Evolutionary conservation across 2,329 filamentous ascomycete species (phyloP).

Genomic region (Nectriaceae sp.): DNA sequence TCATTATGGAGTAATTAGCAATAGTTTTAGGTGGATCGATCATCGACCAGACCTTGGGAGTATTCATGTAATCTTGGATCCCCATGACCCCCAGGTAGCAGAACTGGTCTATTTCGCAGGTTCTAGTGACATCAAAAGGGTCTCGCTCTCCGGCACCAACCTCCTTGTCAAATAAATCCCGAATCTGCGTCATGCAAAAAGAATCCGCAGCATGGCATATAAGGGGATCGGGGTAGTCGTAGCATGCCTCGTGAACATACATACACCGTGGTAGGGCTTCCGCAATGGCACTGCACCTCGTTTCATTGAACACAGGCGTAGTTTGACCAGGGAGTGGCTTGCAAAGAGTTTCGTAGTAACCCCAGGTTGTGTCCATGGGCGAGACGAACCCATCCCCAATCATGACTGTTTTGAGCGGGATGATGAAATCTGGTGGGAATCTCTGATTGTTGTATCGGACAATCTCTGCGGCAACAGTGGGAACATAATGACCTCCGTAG

Average conservation of each 20-base stretch:
- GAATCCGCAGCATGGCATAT: slow-evolving; percentile 15
- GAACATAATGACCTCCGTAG: slow-evolving; percentile 25
- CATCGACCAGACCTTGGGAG: background rate
- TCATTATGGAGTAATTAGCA: slow-evolving; percentile 5
- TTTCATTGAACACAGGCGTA: slow-evolving; percentile 8
- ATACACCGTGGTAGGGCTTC: slow-evolving; percentile 21
- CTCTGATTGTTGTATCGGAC: slow-evolving; percentile 15
- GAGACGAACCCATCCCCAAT: slow-evolving; percentile 24
- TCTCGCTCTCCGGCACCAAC: slow-evolving; percentile 3
- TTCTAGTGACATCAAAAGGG: slow-evolving; percentile 8
- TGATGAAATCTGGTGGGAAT: background rate
- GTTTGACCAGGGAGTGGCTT: background rate
- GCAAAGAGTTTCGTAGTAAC: slow-evolving; percentile 24
- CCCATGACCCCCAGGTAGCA: slow-evolving; percentile 3
- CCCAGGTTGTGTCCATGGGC: slow-evolving; percentile 16
- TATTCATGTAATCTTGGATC: slow-evolving; percentile 6
- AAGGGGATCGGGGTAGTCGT: slow-evolving; percentile 17
- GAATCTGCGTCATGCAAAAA: slow-evolving; percentile 13
- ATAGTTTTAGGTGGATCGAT: background rate
- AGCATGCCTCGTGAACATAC: slow-evolving; percentile 17
- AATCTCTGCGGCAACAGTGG: slow-evolving; percentile 21
- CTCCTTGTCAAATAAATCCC: slow-evolving; percentile 4
- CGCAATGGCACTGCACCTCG: slow-evolving; percentile 14
- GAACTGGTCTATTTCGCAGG: slow-evolving; percentile 7
- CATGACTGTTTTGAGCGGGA: slow-evolving; percentile 15